Evolutionary conservation across 139 green algal genomes (phyloP), one percentile per base, ranked within the genome.

Genomic region (Chlamydomonas incerta): DNA sequence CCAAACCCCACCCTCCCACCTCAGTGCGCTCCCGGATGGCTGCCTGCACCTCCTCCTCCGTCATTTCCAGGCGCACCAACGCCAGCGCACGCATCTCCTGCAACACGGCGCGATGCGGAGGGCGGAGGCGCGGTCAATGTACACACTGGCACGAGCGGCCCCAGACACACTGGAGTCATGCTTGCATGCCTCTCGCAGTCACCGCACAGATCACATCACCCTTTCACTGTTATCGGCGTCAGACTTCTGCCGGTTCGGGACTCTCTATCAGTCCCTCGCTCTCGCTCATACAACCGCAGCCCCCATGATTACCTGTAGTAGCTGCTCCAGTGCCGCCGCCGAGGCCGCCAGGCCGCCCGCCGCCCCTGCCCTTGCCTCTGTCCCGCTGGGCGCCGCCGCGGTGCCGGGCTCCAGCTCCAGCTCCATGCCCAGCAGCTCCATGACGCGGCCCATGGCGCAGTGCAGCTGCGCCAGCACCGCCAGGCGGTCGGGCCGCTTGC

Each of bases 61-160:
- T 95, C 37, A 99, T 47, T 0, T 86, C 93, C n/a, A 93, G 91
- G 4, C 96, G 90, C 9, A 74, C 83, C 24, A 99, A 90, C 52
- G 95, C 95, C 79, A 96, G 85, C 35, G 76, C 35, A 29, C 86
- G 89, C 88, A 99, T 85, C 84, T 97, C 88, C 79, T 85, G n/a
- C n/a, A n/a, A n/a, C n/a, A n/a, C n/a, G n/a, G n/a, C n/a, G n/a
- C n/a, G n/a, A n/a, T n/a, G n/a, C n/a, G n/a, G 77, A 18, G 26
- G 26, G 14, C 18, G 26, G 24, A n/a, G n/a, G n/a, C n/a, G n/a
- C n/a, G n/a, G n/a, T n/a, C n/a, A n/a, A n/a, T n/a, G n/a, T n/a
- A n/a, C n/a, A n/a, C n/a, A n/a, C n/a, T n/a, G n/a, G n/a, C n/a
- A n/a, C n/a, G n/a, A n/a, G n/a, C n/a, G n/a, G n/a, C n/a, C n/a